Conservation (phyloP, 1,284 basidiomycete genomes). For the Cryptococcus sp. region DNA sequence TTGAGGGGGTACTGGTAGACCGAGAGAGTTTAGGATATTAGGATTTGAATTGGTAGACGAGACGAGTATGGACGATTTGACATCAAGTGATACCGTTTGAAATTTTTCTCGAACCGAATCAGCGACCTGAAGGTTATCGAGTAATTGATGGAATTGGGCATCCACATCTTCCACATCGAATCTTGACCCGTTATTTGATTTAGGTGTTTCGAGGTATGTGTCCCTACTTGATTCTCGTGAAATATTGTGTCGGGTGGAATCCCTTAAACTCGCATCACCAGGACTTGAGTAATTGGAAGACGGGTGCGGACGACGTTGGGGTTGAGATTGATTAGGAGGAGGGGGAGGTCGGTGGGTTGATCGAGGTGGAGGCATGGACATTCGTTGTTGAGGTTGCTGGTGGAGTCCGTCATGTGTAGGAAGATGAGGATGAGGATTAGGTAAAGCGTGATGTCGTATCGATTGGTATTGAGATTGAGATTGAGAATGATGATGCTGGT, state of each 20-base stretch:
- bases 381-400: slow-evolving; percentile 10
- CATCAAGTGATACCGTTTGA: slow-evolving; percentile 32
- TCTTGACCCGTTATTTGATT: slow-evolving; percentile 6
- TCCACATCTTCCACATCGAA: slow-evolving; percentile 26
- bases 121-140: slow-evolving; percentile 42
- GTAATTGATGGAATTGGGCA: slow-evolving; percentile 32
- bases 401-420: slow-evolving; percentile 7
- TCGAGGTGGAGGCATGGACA: slow-evolving; percentile 19
- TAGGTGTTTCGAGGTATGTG: slow-evolving; percentile 12
- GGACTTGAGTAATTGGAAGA: background rate
- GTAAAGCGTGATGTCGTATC: slow-evolving; percentile 14
- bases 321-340: background rate
- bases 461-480: slow-evolving; percentile 2
- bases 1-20: slow-evolving; percentile 22
- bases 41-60: slow-evolving; percentile 37
- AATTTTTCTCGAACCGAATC: slow-evolving; percentile 40
- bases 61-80: slow-evolving; percentile 40
- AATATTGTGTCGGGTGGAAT: slow-evolving; percentile 17
- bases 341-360: background rate
- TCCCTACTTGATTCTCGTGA: slow-evolving; percentile 8
- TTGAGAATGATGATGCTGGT: slow-evolving; percentile 4
- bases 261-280: slow-evolving; percentile 5
- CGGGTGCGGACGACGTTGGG: background rate
- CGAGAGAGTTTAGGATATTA: slow-evolving; percentile 34
- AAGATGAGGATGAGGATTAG: slow-evolving; percentile 7